Conservation (phyloP, 176 grass and related monocot species). For the Panicum miliaceum region DNA sequence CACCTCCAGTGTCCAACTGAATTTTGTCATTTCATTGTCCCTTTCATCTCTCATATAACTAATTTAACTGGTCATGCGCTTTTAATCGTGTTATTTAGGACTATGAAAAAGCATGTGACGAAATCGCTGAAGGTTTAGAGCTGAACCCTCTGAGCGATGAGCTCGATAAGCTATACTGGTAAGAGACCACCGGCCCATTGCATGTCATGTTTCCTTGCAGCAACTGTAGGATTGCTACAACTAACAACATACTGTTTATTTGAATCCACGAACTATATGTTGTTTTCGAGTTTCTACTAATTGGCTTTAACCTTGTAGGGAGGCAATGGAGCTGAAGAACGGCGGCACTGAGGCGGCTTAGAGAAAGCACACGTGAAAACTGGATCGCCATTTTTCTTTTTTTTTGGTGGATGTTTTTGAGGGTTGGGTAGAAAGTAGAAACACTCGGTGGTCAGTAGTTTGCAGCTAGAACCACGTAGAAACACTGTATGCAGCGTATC, state of each 20-base stretch:
- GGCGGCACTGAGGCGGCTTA: not conserved
- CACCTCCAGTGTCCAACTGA: not conserved
- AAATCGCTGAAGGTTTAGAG: not conserved
- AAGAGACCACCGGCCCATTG: not conserved
- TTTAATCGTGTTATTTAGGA: not conserved
- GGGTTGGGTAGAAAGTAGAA: not conserved
- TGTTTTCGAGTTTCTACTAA: not conserved
- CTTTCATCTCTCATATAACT: not conserved
- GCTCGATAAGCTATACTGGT: slow-evolving; percentile 17
- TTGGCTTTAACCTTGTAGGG: not conserved
- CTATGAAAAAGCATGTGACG: slow-evolving; percentile 19
- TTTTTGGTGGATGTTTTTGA: not conserved
- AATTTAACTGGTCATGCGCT: not conserved
- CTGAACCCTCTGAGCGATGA: slow-evolving; percentile 11
- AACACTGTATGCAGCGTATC: not conserved
- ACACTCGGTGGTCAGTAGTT: not conserved
- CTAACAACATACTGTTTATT: not conserved
- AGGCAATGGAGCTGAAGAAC: slow-evolving; percentile 22
- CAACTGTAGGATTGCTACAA: not conserved
- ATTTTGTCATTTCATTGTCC: not conserved
- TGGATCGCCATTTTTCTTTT: not conserved
- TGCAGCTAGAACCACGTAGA: not conserved
- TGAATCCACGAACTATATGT: not conserved
- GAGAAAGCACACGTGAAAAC: not conserved
- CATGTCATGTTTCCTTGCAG: not conserved